Conservation (phyloP, 495 filamentous ascomycete species). For the Trichoderma orchidacearum region DNA sequence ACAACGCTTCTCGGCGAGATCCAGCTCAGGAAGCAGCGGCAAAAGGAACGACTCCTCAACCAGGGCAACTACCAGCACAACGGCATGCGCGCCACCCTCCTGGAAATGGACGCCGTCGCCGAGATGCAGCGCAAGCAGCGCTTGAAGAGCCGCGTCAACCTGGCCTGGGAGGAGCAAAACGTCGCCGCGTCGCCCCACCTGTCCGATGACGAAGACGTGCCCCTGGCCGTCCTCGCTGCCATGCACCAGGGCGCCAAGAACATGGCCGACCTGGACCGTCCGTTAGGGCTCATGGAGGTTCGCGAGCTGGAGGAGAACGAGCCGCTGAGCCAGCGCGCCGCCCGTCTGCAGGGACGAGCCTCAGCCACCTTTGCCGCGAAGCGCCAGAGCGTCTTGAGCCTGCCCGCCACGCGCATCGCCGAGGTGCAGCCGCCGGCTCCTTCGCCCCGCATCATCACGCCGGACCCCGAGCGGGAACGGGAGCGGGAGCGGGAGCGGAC, state of each 20-base stretch:
- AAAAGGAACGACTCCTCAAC: constrained; percentile 60
- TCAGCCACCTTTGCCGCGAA: constrained; percentile 6
- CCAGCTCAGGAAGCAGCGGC: constrained; percentile 74
- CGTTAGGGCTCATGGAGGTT: constrained; percentile 73
- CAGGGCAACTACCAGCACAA: constrained; percentile 51
- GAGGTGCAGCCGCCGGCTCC: constrained; percentile 5
- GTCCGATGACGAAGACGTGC: constrained; percentile 60
- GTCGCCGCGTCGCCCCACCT: constrained; percentile 34
- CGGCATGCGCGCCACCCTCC: constrained; percentile 76
- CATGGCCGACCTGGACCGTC: constrained; percentile 39
- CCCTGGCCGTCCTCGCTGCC: constrained; percentile 63
- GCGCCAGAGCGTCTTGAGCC: constrained; percentile 27
- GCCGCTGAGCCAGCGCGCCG: constrained; percentile 66
- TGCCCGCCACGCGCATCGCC: constrained; percentile 9
- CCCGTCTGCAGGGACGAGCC: constrained; percentile 51
- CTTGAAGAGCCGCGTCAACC: constrained; percentile 56
- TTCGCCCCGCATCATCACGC: neutral
- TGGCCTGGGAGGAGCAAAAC: constrained; percentile 73
- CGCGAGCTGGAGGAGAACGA: constrained; percentile 84
- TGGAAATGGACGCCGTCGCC: constrained; percentile 83
- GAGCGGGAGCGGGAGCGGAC: too few species aligned
- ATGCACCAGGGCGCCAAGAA: constrained; percentile 40
- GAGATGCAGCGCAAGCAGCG: constrained; percentile 70
- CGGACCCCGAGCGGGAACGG: too few species aligned
- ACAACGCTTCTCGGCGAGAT: constrained; percentile 89